These are phyloP conservation scores for Teratosphaeria nubilosa DNA, from an alignment of 2,329 filamentous ascomycete species.

Conservation along the genomic window DNA sequence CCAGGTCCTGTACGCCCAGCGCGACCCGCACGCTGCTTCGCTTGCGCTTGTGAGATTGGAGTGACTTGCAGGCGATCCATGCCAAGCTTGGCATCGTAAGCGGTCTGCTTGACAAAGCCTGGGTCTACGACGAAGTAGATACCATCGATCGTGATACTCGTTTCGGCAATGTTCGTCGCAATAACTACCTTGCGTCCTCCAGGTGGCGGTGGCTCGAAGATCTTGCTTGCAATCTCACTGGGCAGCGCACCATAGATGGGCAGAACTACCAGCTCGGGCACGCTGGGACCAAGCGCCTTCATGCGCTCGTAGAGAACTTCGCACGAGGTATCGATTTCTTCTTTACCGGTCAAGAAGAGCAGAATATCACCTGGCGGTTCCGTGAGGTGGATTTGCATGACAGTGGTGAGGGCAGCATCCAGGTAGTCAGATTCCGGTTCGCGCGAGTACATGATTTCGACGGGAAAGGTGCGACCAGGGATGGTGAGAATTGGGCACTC, in stretches of 20 bases:
- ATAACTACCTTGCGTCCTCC: slow-evolving; percentile 90
- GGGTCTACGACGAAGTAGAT: slow-evolving; percentile 97
- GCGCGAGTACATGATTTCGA: slow-evolving; percentile 88
- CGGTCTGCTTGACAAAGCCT: slow-evolving; percentile 95
- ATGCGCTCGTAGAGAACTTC: slow-evolving; percentile 91
- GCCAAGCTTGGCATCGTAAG: slow-evolving; percentile 90
- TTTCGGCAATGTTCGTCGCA: slow-evolving; percentile 96
- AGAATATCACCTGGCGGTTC: slow-evolving; percentile 89
- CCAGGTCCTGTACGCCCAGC: slow-evolving; percentile 91
- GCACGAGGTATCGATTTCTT: slow-evolving; percentile 92
- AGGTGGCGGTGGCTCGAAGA: slow-evolving; percentile 85
- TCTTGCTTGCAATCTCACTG: slow-evolving; percentile 83
- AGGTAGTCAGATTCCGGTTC: slow-evolving; percentile 95
- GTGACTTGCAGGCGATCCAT: slow-evolving; percentile 97
- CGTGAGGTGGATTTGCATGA: slow-evolving; percentile 95
- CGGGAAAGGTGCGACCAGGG: slow-evolving; percentile 86
- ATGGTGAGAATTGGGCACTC: slow-evolving; percentile 95
- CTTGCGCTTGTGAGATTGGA: slow-evolving; percentile 92
- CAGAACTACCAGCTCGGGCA: slow-evolving; percentile 84
- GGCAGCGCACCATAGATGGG: slow-evolving; percentile 95
- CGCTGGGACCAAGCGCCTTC: slow-evolving; percentile 83
- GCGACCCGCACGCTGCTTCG: slow-evolving; percentile 84
- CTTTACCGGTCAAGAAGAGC: slow-evolving; percentile 93
- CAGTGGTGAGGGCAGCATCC: slow-evolving; percentile 84
- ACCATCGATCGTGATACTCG: slow-evolving; percentile 92